Base-by-base conservation (phyloP, 768 basidiomycete species). In the Russula brevipes region DNA sequence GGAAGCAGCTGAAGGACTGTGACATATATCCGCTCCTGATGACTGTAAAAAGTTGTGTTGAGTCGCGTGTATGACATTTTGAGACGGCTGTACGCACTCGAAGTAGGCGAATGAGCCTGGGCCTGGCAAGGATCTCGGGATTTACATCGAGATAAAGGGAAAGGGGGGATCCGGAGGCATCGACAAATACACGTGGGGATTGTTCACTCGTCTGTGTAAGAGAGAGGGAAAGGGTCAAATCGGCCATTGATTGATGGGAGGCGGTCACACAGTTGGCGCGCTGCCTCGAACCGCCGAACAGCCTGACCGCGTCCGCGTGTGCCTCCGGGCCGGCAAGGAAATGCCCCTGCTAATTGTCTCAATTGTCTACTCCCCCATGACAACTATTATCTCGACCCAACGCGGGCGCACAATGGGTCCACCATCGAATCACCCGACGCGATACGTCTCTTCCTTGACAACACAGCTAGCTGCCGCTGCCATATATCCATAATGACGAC, bases 101-200 rank as follows among this genome's bases (percentile, higher is more conserved):
- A 50, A 68, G 58, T 11, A 59, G 17, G 10, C 84, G 79, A 53
- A 82, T 78, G 9, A 87, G 73, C 59, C 76, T 82, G 1, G 83
- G 82, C 24, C 84, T 80, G 41, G 73, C 73, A 49, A 70, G 65
- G 19, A 85, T 78, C 24, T 80, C 81, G 10, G 80, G 49, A 46
- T 64, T 79, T 12, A 84, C 81, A 68, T 87, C 85, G 0, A 85
- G 76, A 66, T 84, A 87, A 16, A 88, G 70, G 7, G 72, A 78
- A 57, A 86, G 70, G 3, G 80, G 76, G 17, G 69, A 71, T 0
- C 79, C 80, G 62, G 78, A 74, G 0, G 70, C 60, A 60, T 79
- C 74, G 5, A 72, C 70, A 68, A 83, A 81, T 42, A 81, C 68
- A 14, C 54, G 69, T 6, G 70, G 51, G 41, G 67, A 55, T 9